Evolutionary conservation across 2,329 filamentous ascomycete species (phyloP), one percentile per base, ranked within the genome.

Genomic region (Fusarium protoensiforme): DNA sequence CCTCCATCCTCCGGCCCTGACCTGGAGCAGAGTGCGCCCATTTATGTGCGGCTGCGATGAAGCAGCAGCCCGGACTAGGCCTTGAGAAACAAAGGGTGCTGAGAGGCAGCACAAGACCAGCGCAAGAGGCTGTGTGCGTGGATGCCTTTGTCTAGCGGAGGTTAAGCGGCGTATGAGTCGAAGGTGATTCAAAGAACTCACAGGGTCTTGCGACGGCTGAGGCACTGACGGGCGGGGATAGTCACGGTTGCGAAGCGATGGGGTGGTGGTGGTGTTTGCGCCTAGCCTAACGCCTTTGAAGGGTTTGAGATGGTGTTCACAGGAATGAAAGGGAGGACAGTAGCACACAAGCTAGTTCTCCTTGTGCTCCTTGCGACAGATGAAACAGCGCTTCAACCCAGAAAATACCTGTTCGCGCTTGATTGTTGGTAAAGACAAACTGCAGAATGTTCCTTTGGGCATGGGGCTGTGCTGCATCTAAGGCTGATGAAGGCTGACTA

Each of bases 21-120:
- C 48, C 73, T 68, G 36, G 76, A 78, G 75, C 76, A 78, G 66
- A 78, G 73, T 36, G 69, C 75, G 72, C 76, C 76, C 76, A 78
- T 78, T 76, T 78, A 77, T 67, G 63, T 64, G 41, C 18, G 29
- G 64, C 43, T 38, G 31, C 33, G 14, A 43, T 35, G 33, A 41
- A 33, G 36, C 22, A 33, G 36, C 22, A 31, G 46, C 43, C 38
- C 36, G 65, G 39, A 41, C 20, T 29, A 31, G 46, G 22, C 33
- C 48, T 36, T 60, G 22, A 53, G 20, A 59, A 20, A 56, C 16
- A 41, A 51, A 51, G 58, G 38, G 61, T 54, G 56, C 64, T 53
- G 29, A 69, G 48, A 57, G 63, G 57, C 60, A 64, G 33, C 54
- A 39, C 39, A n/a, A 14, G 41, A 18, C 22, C 16, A 51, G 18